Base-by-base conservation (phyloP, 75 land plant species). In the Larix kaempferi region DNA sequence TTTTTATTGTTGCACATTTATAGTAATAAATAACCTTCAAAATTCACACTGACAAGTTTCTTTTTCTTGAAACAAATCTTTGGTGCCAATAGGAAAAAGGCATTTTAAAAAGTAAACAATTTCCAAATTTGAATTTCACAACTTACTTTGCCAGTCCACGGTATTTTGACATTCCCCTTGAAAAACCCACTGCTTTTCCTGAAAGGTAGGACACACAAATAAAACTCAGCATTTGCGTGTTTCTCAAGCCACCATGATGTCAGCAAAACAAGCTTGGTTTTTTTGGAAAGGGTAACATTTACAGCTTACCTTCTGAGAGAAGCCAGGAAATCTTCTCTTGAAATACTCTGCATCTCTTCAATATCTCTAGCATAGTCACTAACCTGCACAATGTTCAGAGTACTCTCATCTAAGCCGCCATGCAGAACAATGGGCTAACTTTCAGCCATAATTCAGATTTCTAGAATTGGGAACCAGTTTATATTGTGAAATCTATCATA, bases 261-360 rank as follows among this genome's bases (percentile, higher is more conserved):
- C 77, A 71, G 56, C 4, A 41, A 35, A 52, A 22, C 54, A 13
- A 63, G 27, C 14, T 57, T 59, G 17, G 57, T 3, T 73, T 11
- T 73, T 7, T 73, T 58, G 12, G 19, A 57, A 74, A 17, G 35
- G 37, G 0, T 33, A 3, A 6, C 33, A 12, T 37, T n/a, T 26
- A 58, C 56, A 44, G 25, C 60, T 58, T 76, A 88, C 98, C 98
- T 90, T 76, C 99, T 77, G 19, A 96, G 89, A 76, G 95, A 91
- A 11, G 95, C 98, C 69, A 96, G 91, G 72, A 92, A 96, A 35
- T 96, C 99, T 76, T 96, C 99, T 83, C 96, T 90, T 22, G 99
- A 92, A n/a, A 96, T 84, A 80, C 80, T 86, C 76, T 94, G 91
- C 99, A 96, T 96, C 78, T 96, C 99, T 77, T 94, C 99, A 41